Conservation (phyloP, 2,329 filamentous ascomycete genomes). For the Nothomitra cinnamomea region DNA sequence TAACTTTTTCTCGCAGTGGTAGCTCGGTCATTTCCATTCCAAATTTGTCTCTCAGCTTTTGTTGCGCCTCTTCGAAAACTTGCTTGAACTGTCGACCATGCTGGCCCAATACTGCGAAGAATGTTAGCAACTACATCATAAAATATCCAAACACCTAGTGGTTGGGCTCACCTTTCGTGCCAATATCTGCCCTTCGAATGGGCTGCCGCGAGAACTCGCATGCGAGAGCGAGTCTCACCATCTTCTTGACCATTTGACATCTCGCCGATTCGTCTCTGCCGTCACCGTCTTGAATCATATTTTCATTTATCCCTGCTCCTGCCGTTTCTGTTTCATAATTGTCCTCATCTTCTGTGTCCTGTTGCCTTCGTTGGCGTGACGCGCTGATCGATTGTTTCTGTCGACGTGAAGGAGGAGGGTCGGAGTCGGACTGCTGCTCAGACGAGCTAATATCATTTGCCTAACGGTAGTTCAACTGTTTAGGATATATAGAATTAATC, state of each 20-base stretch:
- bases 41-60: constrained; percentile 51
- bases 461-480: neutral
- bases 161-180: constrained; percentile 26
- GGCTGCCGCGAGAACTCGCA: constrained; percentile 41
- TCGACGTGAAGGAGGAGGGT: neutral
- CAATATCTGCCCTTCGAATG: constrained; percentile 40
- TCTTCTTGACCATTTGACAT: constrained; percentile 35
- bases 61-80: constrained; percentile 64
- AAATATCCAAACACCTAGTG: neutral
- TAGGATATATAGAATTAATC: no score
- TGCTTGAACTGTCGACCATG: constrained; percentile 52
- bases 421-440: neutral
- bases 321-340: neutral
- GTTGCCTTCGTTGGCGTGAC: neutral
- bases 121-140: constrained; percentile 7
- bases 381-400: neutral
- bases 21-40: constrained; percentile 89
- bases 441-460: neutral
- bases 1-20: constrained; percentile 63
- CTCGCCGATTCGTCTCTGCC: neutral
- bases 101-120: constrained; percentile 43
- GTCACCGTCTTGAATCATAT: neutral
- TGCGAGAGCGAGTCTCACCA: constrained; percentile 43
- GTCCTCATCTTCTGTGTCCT: neutral
- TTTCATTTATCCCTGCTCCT: neutral